phyloP scores from a whole-genome alignment of 805 yeast species.

The Ogataea henricii region DNA sequence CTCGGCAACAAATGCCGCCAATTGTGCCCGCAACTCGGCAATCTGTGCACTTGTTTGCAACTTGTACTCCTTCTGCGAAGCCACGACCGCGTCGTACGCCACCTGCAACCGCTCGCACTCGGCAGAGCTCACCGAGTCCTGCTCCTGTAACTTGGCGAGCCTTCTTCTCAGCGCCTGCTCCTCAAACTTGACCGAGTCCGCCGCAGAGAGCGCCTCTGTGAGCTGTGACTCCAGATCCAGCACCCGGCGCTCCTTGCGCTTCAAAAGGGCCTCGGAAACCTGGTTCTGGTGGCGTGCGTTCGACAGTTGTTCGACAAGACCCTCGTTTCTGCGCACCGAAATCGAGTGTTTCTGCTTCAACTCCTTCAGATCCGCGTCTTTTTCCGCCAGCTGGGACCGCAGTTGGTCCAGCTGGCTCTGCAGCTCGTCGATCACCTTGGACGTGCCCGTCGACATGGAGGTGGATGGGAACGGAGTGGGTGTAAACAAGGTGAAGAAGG shows the following conservation, averaged over 20 bases:
- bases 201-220: conserved; percentile 46
- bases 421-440: conserved; percentile 35
- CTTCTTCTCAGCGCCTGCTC: conserved; percentile 52
- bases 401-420: conserved; percentile 35
- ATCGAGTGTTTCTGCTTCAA: conserved; percentile 52
- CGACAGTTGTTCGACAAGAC: conserved; percentile 62
- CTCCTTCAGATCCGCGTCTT: conserved; percentile 41
- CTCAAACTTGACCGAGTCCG: conserved; percentile 52
- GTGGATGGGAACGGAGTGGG: neutral
- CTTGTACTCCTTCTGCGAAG: conserved; percentile 53
- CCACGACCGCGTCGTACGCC: conserved; percentile 58
- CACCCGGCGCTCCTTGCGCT: conserved; percentile 69
- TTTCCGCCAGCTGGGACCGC: conserved; percentile 23
- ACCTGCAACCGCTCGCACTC: conserved; percentile 59
- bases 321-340: conserved; percentile 51
- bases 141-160: conserved; percentile 48
- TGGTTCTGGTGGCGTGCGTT: conserved; percentile 78
- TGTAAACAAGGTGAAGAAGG: neutral
- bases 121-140: conserved; percentile 44
- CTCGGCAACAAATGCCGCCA: conserved; percentile 41
- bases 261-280: conserved; percentile 65
- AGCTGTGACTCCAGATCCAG: conserved; percentile 63
- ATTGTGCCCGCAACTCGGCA: conserved; percentile 36
- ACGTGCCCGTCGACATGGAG: conserved; percentile 23
- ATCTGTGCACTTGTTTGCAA: conserved; percentile 49